Conservation (phyloP, 768 basidiomycete species). For the Suillus brevipes region DNA sequence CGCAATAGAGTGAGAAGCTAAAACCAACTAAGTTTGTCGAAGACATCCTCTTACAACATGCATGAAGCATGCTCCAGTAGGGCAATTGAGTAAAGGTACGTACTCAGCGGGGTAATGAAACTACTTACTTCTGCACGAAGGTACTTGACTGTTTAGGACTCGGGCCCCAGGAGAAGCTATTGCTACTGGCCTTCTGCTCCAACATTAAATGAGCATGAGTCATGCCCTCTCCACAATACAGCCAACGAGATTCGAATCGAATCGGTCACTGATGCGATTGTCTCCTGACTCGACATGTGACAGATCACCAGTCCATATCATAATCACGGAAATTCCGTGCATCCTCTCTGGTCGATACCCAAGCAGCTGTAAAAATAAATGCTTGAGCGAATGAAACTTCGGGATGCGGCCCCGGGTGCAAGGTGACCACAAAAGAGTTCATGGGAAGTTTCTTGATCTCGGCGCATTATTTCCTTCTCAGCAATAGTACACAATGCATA, state of each 20-base stretch:
- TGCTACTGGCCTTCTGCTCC: background rate
- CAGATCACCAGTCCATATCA: background rate
- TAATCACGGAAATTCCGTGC: background rate
- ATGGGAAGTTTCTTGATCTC: background rate
- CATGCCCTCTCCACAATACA: background rate
- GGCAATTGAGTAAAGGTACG: background rate
- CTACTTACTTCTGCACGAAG: background rate
- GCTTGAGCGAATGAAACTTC: background rate
- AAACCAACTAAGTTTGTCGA: background rate
- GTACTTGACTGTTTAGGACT: background rate
- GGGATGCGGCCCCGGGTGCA: background rate
- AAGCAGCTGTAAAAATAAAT: background rate
- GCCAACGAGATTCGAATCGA: background rate
- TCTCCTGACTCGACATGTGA: background rate
- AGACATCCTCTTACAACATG: background rate
- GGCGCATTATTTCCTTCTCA: background rate
- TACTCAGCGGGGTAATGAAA: background rate
- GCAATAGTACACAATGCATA: background rate
- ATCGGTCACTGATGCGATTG: background rate
- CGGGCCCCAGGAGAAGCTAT: background rate
- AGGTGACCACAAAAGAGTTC: background rate
- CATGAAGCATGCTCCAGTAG: background rate
- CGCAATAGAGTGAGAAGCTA: background rate
- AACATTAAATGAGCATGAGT: background rate
- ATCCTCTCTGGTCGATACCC: background rate